Evolutionary conservation across 768 basidiomycete species (phyloP), one percentile per base, ranked within the genome.

Genomic region (Lentinula lateritia): DNA sequence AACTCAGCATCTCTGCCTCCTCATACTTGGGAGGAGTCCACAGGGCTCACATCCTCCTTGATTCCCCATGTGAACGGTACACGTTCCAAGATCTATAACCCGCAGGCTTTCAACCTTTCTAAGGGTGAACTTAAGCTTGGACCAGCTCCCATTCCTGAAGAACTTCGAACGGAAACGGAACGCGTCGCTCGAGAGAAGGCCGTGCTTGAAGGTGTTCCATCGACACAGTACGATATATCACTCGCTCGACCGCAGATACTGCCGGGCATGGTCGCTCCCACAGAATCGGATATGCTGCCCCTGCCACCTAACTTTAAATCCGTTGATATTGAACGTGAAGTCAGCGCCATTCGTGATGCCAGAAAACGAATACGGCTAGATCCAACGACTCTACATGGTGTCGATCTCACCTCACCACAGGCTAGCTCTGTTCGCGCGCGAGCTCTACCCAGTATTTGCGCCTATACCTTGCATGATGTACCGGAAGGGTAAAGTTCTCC

Each of bases 401-500:
- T 85, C 12, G 89, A 90, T 69, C 71, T 72, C 38, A 81, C 80
- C 65, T 83, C 84, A 23, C 72, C 83, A 36, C 90, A 89, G 71
- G 85, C 80, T 8, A 74, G 76, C 57, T 72, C 83, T 36, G 70
- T 80, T n/a, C 77, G 84, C 60, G 80, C 87, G 1, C 80, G 86
- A 13, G 89, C 88, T 46, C 74, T 96, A 60, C 96, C 96, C 2
- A 98, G 95, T 66, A 87, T 98, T 58, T 97, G 96, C 66, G 87
- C 93, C 6, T 98, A 97, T 69, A 98, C 97, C 3, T 70, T 99
- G 45, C 95, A 97, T 71, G 95, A 98, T 68, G 86, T 91, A 1
- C 87, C 88, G n/a, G 96, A 98, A 76, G 92, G 93, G 96, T 97
- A 70, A 68, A 89, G 3, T 73, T 41, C 1, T 64, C 55, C 48